Conservation (phyloP, 805 yeast genomes). For the Ogataea chonburiensis region DNA sequence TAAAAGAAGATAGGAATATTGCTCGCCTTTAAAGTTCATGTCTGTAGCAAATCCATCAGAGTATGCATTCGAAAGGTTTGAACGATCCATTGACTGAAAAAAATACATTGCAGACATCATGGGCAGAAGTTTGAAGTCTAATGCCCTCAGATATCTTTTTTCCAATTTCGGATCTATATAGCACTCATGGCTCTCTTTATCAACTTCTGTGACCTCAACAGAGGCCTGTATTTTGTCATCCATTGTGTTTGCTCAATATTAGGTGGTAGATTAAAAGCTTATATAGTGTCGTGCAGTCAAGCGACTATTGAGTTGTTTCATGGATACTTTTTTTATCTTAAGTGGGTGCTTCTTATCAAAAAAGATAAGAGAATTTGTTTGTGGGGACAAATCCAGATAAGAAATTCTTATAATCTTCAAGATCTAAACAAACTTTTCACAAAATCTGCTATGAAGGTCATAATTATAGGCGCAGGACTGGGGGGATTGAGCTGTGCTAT, state of each 20-base stretch:
- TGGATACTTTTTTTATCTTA: too few relatives aligned
- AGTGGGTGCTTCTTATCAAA: constrained; percentile 1
- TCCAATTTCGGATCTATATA: constrained; percentile 2
- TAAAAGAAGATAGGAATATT: constrained; percentile 43
- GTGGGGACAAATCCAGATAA: too few relatives aligned
- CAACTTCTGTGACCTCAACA: constrained; percentile 1
- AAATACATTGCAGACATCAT: constrained; percentile 43
- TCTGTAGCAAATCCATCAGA: constrained; percentile 45
- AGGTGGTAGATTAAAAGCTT: neutral
- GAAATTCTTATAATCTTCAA: too few relatives aligned
- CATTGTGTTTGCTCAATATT: neutral
- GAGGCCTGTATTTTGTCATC: constrained; percentile 1
- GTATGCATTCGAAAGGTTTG: constrained; percentile 44
- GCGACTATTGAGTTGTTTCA: too few relatives aligned
- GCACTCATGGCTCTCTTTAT: neutral
- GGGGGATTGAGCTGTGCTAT: constrained; percentile 30
- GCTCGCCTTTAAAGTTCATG: constrained; percentile 37
- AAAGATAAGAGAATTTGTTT: neutral
- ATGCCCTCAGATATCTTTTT: constrained; percentile 26
- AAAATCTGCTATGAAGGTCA: constrained; percentile 8
- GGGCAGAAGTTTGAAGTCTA: constrained; percentile 43
- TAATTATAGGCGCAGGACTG: constrained; percentile 31
- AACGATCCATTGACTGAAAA: constrained; percentile 44
- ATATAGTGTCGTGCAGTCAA: neutral
- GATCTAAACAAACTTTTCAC: too few relatives aligned